Conservation (phyloP, 2,329 filamentous ascomycete genomes). For the Phyllosticta capitalensis region DNA sequence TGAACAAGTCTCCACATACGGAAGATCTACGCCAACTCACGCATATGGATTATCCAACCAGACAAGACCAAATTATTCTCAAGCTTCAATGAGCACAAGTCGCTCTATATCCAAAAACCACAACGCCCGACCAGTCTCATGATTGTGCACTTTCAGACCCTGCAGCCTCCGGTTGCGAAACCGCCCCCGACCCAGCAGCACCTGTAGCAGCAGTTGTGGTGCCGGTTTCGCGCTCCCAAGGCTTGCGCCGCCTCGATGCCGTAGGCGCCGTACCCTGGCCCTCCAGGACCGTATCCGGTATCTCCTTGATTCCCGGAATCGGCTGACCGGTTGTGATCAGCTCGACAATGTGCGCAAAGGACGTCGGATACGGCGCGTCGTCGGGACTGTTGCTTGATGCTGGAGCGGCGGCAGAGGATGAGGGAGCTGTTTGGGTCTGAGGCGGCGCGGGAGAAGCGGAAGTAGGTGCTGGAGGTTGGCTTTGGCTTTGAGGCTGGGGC, state of each 20-base stretch:
- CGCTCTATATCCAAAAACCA: neutral
- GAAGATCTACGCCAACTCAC: too few relatives aligned
- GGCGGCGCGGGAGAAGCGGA: constrained; percentile 5
- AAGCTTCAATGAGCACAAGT: neutral
- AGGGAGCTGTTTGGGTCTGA: constrained; percentile 15
- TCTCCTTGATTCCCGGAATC: constrained; percentile 78
- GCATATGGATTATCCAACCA: too few relatives aligned
- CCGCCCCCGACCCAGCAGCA: neutral
- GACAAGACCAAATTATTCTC: too few relatives aligned
- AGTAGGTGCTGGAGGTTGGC: constrained; percentile 9
- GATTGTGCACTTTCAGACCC: neutral
- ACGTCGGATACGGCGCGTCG: constrained; percentile 63
- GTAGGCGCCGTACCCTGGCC: constrained; percentile 53
- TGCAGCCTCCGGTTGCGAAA: neutral
- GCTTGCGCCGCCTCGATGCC: constrained; percentile 52
- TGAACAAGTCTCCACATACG: too few relatives aligned
- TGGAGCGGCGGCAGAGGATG: constrained; percentile 8
- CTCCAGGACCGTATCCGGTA: constrained; percentile 68
- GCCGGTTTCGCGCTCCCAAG: constrained; percentile 56
- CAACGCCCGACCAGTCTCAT: neutral
- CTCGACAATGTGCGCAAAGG: constrained; percentile 77
- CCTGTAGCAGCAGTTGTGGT: neutral
- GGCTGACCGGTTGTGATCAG: constrained; percentile 73
- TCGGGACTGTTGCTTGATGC: neutral
- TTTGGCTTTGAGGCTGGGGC: neutral